Conservation (phyloP, 2,329 filamentous ascomycete genomes). For the Aspergillus versicolor region DNA sequence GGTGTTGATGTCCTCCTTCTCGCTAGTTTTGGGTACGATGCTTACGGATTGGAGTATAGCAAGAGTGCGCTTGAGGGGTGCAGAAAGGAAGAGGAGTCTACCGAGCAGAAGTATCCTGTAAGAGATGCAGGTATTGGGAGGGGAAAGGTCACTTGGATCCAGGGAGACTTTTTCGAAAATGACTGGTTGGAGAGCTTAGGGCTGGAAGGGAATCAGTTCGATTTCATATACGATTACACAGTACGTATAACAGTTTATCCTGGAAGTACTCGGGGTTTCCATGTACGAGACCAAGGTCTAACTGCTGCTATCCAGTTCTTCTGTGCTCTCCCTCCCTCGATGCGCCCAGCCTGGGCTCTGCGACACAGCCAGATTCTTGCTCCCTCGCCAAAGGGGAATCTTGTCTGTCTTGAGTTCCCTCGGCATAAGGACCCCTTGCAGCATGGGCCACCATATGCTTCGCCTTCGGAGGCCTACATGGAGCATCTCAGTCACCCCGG, state of each 20-base stretch:
- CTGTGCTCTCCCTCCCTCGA: slow-evolving; percentile 55
- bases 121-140: not conserved
- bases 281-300: not conserved
- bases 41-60: slow-evolving; percentile 65
- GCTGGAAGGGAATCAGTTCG: slow-evolving; percentile 7
- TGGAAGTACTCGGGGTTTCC: not conserved
- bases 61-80: slow-evolving; percentile 8
- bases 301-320: slow-evolving; percentile 51
- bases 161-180: slow-evolving; percentile 50
- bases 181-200: slow-evolving; percentile 12
- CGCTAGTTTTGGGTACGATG: slow-evolving; percentile 72
- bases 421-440: slow-evolving; percentile 65
- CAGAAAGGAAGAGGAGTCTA: not conserved
- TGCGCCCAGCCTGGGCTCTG: slow-evolving; percentile 59
- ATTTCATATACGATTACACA: slow-evolving; percentile 44
- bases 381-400: slow-evolving; percentile 45
- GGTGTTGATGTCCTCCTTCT: slow-evolving; percentile 80
- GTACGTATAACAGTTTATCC: slow-evolving; percentile 39
- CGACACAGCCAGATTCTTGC: slow-evolving; percentile 56
- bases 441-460: slow-evolving; percentile 71
- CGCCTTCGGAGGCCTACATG: slow-evolving; percentile 68
- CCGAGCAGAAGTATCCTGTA: slow-evolving; percentile 9
- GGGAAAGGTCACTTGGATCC: slow-evolving; percentile 57
- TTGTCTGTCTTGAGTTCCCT: slow-evolving; percentile 75
- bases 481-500: slow-evolving; percentile 71